Evolutionary conservation across 2,329 filamentous ascomycete genomes (phyloP), one percentile per base, ranked within the genome.

Genomic region (Scleromitrula shiraiana): DNA sequence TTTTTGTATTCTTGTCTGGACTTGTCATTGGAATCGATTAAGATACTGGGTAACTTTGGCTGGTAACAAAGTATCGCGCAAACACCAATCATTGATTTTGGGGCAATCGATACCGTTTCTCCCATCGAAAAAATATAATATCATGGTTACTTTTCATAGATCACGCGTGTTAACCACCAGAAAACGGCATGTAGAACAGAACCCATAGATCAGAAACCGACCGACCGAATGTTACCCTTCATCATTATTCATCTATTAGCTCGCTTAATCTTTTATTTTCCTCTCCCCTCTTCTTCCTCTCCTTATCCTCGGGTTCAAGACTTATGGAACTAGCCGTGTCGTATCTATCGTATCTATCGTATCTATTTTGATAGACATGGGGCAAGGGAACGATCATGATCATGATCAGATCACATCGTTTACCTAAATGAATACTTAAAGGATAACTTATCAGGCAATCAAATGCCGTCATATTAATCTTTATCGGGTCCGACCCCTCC

Each of bases 81-180:
- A 52, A 52, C 50, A 43, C 59, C 59, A 59, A 59, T 61, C 59
- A 55, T 51, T 42, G n/a, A 43, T 50, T 40, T 49, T 60, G 56
- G 58, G 59, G 59, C 59, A 60, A 58, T 53, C 54, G n/a, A n/a
- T n/a, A n/a, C n/a, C n/a, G 32, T 15, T 15, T 23, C 38, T 50
- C 10, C 37, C 36, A 46, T 47, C 24, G 26, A 45, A 35, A 22
- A 30, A 30, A 17, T n/a, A n/a, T n/a, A n/a, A n/a, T n/a, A n/a
- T n/a, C n/a, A n/a, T n/a, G 52, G 39, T 37, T 30, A 35, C 45
- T 52, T 41, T 19, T n/a, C n/a, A 41, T 41, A 38, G 38, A 42
- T 54, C 52, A 56, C 52, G 54, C 48, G 52, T 49, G 26, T 46
- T 36, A 35, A 41, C 51, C 50, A 33, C 5, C 33, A 36, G n/a